A percentile compares a stretch with the other conserved stretches of the same genome.
phyloP scores from a whole-genome alignment of 805 yeast species.

The Soucietia sequanensis region DNA sequence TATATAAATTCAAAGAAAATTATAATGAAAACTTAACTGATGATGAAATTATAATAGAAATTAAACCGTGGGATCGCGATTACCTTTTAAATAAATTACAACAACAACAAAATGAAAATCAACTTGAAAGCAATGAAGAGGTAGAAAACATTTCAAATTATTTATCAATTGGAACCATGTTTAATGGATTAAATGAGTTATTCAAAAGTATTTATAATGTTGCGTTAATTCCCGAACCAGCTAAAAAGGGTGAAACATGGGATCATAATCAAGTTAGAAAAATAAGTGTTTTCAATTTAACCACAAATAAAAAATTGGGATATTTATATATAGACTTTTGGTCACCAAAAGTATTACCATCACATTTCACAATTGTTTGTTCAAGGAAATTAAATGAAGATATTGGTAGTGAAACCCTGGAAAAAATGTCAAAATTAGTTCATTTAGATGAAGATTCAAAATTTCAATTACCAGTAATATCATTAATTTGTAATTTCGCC shows the following conservation, averaged over 20 bases:
- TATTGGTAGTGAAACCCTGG: constrained; percentile 27
- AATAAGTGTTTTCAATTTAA: constrained; percentile 65
- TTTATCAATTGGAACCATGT: constrained; percentile 82
- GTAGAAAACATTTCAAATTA: constrained; percentile 58
- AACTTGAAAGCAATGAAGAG: constrained; percentile 21
- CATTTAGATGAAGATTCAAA: constrained; percentile 45
- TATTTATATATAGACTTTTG: constrained; percentile 85
- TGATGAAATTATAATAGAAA: constrained; percentile 28
- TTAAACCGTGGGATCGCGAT: constrained; percentile 93
- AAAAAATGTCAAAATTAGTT: constrained; percentile 21
- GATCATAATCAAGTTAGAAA: constrained; percentile 73
- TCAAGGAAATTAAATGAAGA: constrained; percentile 72
- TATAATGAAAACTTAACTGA: constrained; percentile 5
- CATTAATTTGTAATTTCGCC: constrained; percentile 81
- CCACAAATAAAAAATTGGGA: constrained; percentile 60
- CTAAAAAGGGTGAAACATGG: constrained; percentile 82
- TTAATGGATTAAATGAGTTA: constrained; percentile 75
- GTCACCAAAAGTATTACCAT: constrained; percentile 78
- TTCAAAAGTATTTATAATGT: constrained; percentile 76
- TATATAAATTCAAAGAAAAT: constrained; percentile 36
- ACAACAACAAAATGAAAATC: constrained; percentile 13
- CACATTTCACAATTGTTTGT: constrained; percentile 94
- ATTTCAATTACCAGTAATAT: constrained; percentile 85
- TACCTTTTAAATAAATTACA: constrained; percentile 38
- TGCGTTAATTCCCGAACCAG: constrained; percentile 62